These are phyloP conservation scores for Dendrobium huoshanense DNA, from an alignment of 106 monocot genomes.

Conservation along the genomic window DNA sequence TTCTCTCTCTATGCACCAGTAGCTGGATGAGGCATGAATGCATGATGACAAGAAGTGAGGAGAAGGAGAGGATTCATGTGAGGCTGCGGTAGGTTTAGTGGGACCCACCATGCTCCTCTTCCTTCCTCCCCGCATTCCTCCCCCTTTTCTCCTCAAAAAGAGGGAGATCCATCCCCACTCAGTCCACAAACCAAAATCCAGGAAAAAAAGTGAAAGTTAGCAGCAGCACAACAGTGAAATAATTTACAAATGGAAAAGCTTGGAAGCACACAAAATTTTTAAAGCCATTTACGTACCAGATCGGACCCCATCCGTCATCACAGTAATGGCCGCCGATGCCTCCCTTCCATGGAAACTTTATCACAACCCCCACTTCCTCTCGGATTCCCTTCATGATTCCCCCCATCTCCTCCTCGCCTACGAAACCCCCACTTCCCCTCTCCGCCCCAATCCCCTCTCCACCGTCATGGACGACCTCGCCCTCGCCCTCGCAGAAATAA, in stretches of 20 bases:
- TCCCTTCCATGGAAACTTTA: conserved; percentile 42
- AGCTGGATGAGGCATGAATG: neutral
- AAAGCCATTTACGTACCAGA: neutral
- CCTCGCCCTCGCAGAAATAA: conserved; percentile 15
- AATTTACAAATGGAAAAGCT: no score
- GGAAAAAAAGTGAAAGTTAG: neutral
- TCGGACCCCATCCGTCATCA: neutral
- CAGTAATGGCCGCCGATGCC: conserved; percentile 1
- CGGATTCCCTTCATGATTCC: conserved; percentile 7
- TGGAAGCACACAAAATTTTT: neutral
- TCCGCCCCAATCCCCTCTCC: neutral
- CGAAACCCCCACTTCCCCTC: neutral
- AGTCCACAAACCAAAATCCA: neutral
- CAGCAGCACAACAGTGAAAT: neutral
- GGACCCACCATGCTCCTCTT: neutral
- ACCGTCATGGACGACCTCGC: conserved; percentile 2
- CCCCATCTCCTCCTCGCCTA: conserved; percentile 6
- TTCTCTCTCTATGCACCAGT: no score
- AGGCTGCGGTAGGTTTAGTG: neutral
- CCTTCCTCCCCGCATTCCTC: neutral
- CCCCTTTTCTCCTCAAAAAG: neutral
- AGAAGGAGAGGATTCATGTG: neutral
- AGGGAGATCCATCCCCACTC: neutral
- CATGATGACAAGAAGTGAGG: neutral
- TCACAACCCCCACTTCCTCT: conserved; percentile 42